Evolutionary conservation across 1,284 basidiomycete genomes (phyloP).

Genomic region (Trichosporon ovoides): DNA sequence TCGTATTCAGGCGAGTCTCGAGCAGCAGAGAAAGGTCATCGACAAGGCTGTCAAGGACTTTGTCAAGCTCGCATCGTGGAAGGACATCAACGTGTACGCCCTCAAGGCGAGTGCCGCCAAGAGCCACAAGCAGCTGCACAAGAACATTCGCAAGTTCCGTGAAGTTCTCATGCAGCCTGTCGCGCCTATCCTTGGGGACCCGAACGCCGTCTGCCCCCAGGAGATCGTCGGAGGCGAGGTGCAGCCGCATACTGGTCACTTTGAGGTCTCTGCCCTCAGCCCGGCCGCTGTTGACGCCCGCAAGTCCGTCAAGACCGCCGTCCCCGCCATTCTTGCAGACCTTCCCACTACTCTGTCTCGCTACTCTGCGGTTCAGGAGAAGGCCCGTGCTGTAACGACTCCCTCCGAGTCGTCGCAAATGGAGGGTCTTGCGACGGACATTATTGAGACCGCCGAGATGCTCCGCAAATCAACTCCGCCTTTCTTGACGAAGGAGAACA

Average conservation of each 20-base stretch:
- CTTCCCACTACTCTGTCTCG: conserved; percentile 41
- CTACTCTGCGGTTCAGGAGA: conserved; percentile 37
- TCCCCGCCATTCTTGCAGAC: conserved; percentile 26
- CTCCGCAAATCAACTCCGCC: conserved; percentile 59
- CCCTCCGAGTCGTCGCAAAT: conserved; percentile 39
- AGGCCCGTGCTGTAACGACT: conserved; percentile 21
- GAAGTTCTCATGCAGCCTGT: conserved; percentile 75
- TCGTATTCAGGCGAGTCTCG: conserved; percentile 56
- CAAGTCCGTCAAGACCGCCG: not conserved
- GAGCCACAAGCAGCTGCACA: conserved; percentile 88
- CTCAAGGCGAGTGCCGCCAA: conserved; percentile 85
- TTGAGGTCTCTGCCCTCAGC: conserved; percentile 15
- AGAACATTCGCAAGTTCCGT: conserved; percentile 86
- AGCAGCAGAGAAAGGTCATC: conserved; percentile 58
- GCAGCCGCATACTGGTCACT: conserved; percentile 1
- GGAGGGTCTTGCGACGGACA: conserved; percentile 65
- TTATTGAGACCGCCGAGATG: conserved; percentile 63
- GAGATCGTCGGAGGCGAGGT: conserved; percentile 19
- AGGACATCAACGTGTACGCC: conserved; percentile 92
- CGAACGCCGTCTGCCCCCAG: conserved; percentile 32
- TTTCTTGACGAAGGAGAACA: conserved; percentile 58
- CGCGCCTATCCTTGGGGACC: conserved; percentile 39
- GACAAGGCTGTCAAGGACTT: conserved; percentile 80
- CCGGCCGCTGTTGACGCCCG: conserved; percentile 15
- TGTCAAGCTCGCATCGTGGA: conserved; percentile 97